Evolutionary conservation across 768 basidiomycete species (phyloP).

Genomic region (Gymnopilus dilepis): DNA sequence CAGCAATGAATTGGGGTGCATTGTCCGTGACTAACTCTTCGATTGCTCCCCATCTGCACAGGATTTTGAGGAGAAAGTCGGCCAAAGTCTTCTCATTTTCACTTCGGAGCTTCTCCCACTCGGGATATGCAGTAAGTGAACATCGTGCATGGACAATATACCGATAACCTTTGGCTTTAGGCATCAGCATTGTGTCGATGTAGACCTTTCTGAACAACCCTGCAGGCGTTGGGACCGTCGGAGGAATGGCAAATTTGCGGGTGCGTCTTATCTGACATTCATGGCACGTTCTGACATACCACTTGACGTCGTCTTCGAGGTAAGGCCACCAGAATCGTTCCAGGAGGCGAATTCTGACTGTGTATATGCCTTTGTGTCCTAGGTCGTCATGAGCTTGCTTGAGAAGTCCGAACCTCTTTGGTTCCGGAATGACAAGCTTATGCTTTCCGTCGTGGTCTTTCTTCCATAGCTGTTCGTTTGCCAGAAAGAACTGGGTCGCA

Average conservation of each 20-base stretch:
- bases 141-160: conserved; percentile 32
- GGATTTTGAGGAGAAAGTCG: conserved; percentile 21
- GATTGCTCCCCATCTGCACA: conserved; percentile 37
- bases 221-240: conserved; percentile 23
- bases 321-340: conserved; percentile 33
- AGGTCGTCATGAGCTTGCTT: conserved; percentile 31
- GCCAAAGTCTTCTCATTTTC: conserved; percentile 15
- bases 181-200: conserved; percentile 46
- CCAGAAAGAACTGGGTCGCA: conserved; percentile 29
- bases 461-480: conserved; percentile 22
- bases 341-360: conserved; percentile 20
- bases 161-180: conserved; percentile 21
- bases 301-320: conserved; percentile 31
- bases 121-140: conserved; percentile 14
- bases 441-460: conserved; percentile 25
- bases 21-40: conserved; percentile 40
- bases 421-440: conserved; percentile 23
- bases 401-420: conserved; percentile 18
- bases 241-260: conserved; percentile 30
- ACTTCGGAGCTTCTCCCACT: conserved; percentile 10
- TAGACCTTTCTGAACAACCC: conserved; percentile 37
- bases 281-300: conserved; percentile 42
- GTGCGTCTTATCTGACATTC: conserved; percentile 38
- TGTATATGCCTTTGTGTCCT: conserved; percentile 35
- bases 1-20: conserved; percentile 18